Percentiles rank a stretch among this genome's conserved stretches.
Evolutionary conservation across 768 basidiomycete genomes (phyloP).

Genomic region (Boletus subcaerulescens): DNA sequence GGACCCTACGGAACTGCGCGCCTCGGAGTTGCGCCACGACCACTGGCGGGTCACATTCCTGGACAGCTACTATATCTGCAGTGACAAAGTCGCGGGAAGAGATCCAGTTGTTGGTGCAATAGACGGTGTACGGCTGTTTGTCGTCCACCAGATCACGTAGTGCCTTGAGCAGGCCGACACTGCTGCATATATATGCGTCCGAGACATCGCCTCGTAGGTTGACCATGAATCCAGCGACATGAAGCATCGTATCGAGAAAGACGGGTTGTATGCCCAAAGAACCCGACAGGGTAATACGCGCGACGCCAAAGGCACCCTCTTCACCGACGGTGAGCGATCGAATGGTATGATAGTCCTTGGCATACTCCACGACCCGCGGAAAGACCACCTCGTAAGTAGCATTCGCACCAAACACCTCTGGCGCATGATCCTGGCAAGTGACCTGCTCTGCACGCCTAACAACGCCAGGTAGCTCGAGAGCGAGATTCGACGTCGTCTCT

Average conservation of each 20-base stretch:
- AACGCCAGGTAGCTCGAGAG: slow-evolving; percentile 34
- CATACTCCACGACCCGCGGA: slow-evolving; percentile 65
- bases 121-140: slow-evolving; percentile 45
- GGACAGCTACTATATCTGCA: slow-evolving; percentile 51
- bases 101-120: slow-evolving; percentile 46
- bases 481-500: slow-evolving; percentile 38
- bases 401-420: slow-evolving; percentile 52
- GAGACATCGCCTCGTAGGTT: slow-evolving; percentile 51
- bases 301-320: slow-evolving; percentile 50
- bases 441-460: slow-evolving; percentile 34
- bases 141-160: slow-evolving; percentile 43
- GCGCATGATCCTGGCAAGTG: slow-evolving; percentile 15
- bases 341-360: slow-evolving; percentile 55
- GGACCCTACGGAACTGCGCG: slow-evolving; percentile 58
- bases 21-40: slow-evolving; percentile 57
- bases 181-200: slow-evolving; percentile 63
- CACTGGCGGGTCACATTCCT: slow-evolving; percentile 30
- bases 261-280: slow-evolving; percentile 48
- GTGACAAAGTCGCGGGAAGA: slow-evolving; percentile 45
- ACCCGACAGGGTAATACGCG: slow-evolving; percentile 43
- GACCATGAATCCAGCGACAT: slow-evolving; percentile 66
- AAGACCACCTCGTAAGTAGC: slow-evolving; percentile 67
- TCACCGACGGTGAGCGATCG: slow-evolving; percentile 48
- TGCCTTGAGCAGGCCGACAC: slow-evolving; percentile 47
- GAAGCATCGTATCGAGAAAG: slow-evolving; percentile 66